Base-by-base conservation (phyloP, 495 filamentous ascomycete species). In the Neurospora sp. region DNA sequence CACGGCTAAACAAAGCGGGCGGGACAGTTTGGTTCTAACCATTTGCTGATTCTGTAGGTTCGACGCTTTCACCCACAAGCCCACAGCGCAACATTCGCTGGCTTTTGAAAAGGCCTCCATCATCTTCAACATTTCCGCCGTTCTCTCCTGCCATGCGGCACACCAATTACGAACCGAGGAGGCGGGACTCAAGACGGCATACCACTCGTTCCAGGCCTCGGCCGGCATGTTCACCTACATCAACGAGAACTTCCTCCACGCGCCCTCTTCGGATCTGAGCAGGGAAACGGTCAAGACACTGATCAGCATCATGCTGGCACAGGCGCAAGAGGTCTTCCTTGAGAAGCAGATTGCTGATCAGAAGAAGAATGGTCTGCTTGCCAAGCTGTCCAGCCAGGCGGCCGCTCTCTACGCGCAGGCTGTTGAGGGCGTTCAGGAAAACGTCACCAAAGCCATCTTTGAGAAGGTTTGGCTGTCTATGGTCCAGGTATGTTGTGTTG, bases 161-260 rank as follows among this genome's bases (percentile, higher is more conserved):
- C 87, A 94, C 80, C 96, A 98, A 81, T 92, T 94, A 73, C 91
- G 96, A 27, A 92, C 90, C 73, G 94, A 98, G 78, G 96, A 98
- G 74, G 85, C 91, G 23, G 95, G 96, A 37, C 88, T 98, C 75
- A 99, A 98, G 83, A 96, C 93, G 18, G 92, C 96, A 4, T 99
- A 97, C 79, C 95, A 99, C 82, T 98, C 96, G 27, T 98, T 98
- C 85, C 96, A 99, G 81, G 96, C 96, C 41, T 92, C 94, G 35
- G 96, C 96, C 12, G 96, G 96, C 81, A 99, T 99, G 96, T 99
- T 98, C 82, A 98, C 94, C 23, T 99, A 99, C 78, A 98, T 99
- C 84, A 99, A 98, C 81, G 94, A 98, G 83, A 98, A 99, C 83
- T 99, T 99, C 82, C 84, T 98, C 48, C 96, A 99, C 79, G 96